Evolutionary conservation across 2,329 filamentous ascomycete species (phyloP), one percentile per base, ranked within the genome.

Genomic region (Phialemoniopsis sp.): DNA sequence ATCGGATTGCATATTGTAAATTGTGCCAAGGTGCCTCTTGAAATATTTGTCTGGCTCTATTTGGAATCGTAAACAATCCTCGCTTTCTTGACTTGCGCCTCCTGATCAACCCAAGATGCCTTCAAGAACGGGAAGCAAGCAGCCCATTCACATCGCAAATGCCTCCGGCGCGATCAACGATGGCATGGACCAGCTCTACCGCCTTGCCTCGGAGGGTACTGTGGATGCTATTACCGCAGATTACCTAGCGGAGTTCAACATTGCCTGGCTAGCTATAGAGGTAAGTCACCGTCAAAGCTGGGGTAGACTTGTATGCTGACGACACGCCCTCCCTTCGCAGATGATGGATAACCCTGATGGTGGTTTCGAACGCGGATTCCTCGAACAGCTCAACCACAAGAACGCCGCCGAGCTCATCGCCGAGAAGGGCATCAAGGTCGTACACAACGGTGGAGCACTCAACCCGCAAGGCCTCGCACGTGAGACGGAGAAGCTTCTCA

Each of bases 381-480:
- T 56, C 16, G 47, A 52, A 15, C 54, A 58, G 41, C 44, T 64
- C 4, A 42, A 38, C 29, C 29, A 35, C 21, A 50, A 54, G 32
- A 51, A 39, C 26, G 45, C 41, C 29, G 45, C 41, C 29, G n/a
- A 46, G 29, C 29, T 47, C 10, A 41, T 54, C 12, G 47, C 43
- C 3, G 55, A 66, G 36, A 66, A 71, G 41, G 46, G 59, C 0
- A 76, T 77, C 55, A 72, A 70, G 45, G 60, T 77, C 9, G 59
- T 75, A 30, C 60, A 39, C 38, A 38, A 73, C 38, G 73, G 73
- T 8, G 75, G 75, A 3, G 70, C 68, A 3, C 61, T 71, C 13
- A 72, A 78, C 45, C 74, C 74, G 0, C 61, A 60, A 39, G 69
- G 63, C 1, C 51, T 78, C 12, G 67, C 70, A 2, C 44, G 64